These are phyloP conservation scores for Colletotrichum lupini DNA, from an alignment of 2,329 filamentous ascomycete species.

Conservation along the genomic window DNA sequence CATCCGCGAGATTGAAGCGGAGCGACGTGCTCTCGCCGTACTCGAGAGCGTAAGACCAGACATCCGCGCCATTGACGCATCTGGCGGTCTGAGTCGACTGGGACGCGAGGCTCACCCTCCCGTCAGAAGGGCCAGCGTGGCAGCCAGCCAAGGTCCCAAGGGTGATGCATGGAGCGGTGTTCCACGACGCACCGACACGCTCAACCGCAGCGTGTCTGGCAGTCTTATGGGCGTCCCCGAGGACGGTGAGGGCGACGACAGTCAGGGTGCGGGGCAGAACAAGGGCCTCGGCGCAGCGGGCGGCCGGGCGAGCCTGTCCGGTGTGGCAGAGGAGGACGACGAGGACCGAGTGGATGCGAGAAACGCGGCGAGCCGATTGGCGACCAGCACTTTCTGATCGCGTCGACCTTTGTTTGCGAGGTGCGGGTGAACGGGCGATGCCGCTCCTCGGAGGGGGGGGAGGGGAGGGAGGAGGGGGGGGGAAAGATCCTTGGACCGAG, in stretches of 20 bases:
- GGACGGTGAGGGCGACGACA: conserved; percentile 64
- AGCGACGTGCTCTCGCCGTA: conserved; percentile 89
- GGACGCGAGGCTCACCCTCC: conserved; percentile 89
- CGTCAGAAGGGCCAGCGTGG: conserved; percentile 78
- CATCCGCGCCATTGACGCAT: conserved; percentile 90
- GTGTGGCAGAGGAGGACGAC: conserved; percentile 82
- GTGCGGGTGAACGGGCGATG: conserved; percentile 14
- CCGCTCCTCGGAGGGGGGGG: background rate
- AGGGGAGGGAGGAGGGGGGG: background rate
- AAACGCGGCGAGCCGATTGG: conserved; percentile 93
- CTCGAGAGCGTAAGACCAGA: conserved; percentile 95
- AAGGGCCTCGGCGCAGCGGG: conserved; percentile 50
- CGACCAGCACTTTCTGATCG: conserved; percentile 87
- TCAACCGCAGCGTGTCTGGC: conserved; percentile 80
- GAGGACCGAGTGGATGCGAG: conserved; percentile 94
- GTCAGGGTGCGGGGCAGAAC: conserved; percentile 46
- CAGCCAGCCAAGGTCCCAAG: conserved; percentile 92
- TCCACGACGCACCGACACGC: conserved; percentile 81
- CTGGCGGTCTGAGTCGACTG: conserved; percentile 88
- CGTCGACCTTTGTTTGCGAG: conserved; percentile 2
- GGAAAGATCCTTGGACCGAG: conserved; percentile 5
- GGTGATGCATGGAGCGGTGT: conserved; percentile 99
- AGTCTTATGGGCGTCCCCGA: conserved; percentile 74
- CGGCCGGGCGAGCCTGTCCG: conserved; percentile 63
- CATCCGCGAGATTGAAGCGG: conserved; percentile 93